Percentiles rank a stretch among this genome's conserved stretches.
Evolutionary conservation across 2,329 filamentous ascomycete species (phyloP).

Genomic region (Penicillium sp.): DNA sequence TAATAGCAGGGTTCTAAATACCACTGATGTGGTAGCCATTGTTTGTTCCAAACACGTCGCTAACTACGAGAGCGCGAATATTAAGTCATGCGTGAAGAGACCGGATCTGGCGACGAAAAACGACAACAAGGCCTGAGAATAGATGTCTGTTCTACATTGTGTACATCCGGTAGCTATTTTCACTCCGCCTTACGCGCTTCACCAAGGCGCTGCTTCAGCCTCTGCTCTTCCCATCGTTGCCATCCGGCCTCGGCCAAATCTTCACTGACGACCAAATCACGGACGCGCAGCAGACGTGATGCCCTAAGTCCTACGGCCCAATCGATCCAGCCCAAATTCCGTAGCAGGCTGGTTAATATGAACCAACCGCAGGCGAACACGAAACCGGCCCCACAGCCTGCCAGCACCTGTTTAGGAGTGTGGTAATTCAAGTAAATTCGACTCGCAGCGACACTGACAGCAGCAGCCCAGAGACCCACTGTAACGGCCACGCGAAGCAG

Average conservation of each 20-base stretch:
- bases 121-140: neutral
- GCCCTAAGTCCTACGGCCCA: constrained; percentile 68
- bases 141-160: neutral
- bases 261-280: constrained; percentile 83
- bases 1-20: too few relatives aligned
- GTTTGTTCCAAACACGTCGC: neutral
- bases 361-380: constrained; percentile 79
- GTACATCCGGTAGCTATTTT: constrained; percentile 3
- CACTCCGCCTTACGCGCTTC: constrained; percentile 30
- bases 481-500: constrained; percentile 60
- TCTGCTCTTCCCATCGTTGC: constrained; percentile 76
- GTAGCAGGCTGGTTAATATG: constrained; percentile 61
- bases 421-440: constrained; percentile 92
- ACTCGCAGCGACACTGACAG: constrained; percentile 72
- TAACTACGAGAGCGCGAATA: neutral
- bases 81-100: neutral
- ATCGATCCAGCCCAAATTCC: constrained; percentile 66
- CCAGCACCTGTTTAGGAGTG: constrained; percentile 81
- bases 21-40: too few relatives aligned
- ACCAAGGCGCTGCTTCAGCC: constrained; percentile 29
- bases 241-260: constrained; percentile 89
- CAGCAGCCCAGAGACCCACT: constrained; percentile 59
- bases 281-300: constrained; percentile 65
- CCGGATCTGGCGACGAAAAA: neutral
- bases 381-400: constrained; percentile 69